Conservation (phyloP, 2,329 filamentous ascomycete genomes). For the Fusarium circinatum region DNA sequence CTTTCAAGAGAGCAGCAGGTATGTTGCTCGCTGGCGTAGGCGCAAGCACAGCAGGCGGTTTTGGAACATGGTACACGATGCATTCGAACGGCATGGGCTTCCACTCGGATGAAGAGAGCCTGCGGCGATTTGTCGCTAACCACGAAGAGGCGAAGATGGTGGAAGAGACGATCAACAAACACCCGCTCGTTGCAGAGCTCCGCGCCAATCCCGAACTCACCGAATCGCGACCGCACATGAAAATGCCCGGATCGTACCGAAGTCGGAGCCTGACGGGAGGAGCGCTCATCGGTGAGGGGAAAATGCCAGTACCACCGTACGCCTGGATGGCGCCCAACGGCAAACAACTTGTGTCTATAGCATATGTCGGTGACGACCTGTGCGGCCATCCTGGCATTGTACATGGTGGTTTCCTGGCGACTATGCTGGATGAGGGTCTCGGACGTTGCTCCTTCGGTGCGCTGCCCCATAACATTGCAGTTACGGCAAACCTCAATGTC, state of each 20-base stretch:
- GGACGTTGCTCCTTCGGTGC: slow-evolving; percentile 89
- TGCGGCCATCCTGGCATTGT: slow-evolving; percentile 92
- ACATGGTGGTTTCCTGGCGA: slow-evolving; percentile 92
- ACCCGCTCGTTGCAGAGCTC: slow-evolving; percentile 77
- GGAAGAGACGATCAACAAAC: slow-evolving; percentile 78
- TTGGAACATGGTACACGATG: slow-evolving; percentile 51
- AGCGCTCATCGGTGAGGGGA: slow-evolving; percentile 77
- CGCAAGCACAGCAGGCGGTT: slow-evolving; percentile 48
- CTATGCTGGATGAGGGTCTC: slow-evolving; percentile 89
- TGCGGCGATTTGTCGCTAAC: slow-evolving; percentile 69
- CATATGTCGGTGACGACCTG: slow-evolving; percentile 80
- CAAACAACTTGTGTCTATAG: slow-evolving; percentile 75
- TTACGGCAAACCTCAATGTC: slow-evolving; percentile 86
- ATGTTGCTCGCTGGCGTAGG: slow-evolving; percentile 46
- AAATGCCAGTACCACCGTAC: slow-evolving; percentile 83
- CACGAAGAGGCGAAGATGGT: slow-evolving; percentile 68
- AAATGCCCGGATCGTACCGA: slow-evolving; percentile 78
- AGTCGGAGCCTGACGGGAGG: slow-evolving; percentile 83
- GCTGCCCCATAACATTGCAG: slow-evolving; percentile 83
- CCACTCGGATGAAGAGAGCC: slow-evolving; percentile 74
- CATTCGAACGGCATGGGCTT: slow-evolving; percentile 51
- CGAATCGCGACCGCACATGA: slow-evolving; percentile 87
- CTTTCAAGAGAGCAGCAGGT: slow-evolving; percentile 39
- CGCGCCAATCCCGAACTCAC: slow-evolving; percentile 72
- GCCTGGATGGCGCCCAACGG: slow-evolving; percentile 78